Conservation (phyloP, 352 stramenopile genomes). For the Halophytophthora polymorphica region DNA sequence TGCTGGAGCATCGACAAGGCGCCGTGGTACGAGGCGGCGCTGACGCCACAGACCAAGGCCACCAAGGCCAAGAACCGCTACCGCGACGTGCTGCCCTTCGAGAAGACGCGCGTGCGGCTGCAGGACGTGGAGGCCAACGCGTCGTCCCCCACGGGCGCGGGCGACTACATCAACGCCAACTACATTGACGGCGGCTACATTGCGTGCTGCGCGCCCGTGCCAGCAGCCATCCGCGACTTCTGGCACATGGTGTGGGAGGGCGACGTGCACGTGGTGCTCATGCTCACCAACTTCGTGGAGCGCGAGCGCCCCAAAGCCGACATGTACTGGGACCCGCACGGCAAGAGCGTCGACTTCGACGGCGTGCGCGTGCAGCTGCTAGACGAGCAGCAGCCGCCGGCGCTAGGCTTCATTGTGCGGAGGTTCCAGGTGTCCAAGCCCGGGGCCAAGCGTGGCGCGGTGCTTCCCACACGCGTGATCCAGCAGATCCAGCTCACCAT, state of each 20-base stretch:
- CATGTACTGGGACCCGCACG: constrained; percentile 62
- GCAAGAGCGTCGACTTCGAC: constrained; percentile 46
- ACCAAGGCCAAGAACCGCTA: constrained; percentile 80
- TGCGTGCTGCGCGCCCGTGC: constrained; percentile 69
- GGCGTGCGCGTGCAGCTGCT: constrained; percentile 52
- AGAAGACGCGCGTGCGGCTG: constrained; percentile 65
- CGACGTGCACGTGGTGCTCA: constrained; percentile 79
- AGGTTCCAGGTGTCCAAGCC: constrained; percentile 51
- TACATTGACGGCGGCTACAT: constrained; percentile 66
- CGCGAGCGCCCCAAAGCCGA: constrained; percentile 66
- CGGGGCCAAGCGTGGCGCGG: constrained; percentile 12
- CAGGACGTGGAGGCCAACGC: constrained; percentile 5
- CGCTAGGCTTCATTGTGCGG: constrained; percentile 46
- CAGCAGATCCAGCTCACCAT: constrained; percentile 77
- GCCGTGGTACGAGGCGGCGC: constrained; percentile 44
- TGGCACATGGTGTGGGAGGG: constrained; percentile 82
- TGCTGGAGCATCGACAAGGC: constrained; percentile 56
- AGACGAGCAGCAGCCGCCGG: constrained; percentile 29
- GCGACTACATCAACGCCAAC: constrained; percentile 80
- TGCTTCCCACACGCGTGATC: constrained; percentile 34
- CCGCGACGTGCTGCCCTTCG: constrained; percentile 70
- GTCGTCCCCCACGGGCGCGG: too few species aligned
- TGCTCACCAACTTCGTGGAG: constrained; percentile 88
- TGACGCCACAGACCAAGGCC: constrained; percentile 62
- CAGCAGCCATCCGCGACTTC: constrained; percentile 65